Evolutionary conservation across 2,329 filamentous ascomycete genomes (phyloP), one percentile per base, ranked within the genome.

Genomic region (Colletotrichum coccodes): DNA sequence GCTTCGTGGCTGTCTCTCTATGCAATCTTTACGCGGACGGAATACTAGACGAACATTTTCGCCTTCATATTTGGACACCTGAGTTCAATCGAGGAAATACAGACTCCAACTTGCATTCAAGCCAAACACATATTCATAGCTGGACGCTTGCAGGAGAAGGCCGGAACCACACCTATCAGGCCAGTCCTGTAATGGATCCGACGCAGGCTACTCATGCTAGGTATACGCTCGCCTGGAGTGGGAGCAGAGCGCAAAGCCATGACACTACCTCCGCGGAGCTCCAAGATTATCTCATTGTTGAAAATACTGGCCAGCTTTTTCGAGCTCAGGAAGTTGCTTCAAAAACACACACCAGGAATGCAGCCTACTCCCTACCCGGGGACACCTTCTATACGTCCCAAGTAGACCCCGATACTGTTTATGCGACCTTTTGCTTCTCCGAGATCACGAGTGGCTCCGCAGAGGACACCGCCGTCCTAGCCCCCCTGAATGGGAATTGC

Each of bases 401-500:
- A 4, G 76, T 80, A 4, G 60, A 69, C 4, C 73, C 76, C 0
- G 69, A 77, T 11, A 57, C 34, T 4, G 57, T 80, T 2, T 76
- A 79, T 52, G 76, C 79, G 1, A 78, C 78, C 2, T 49, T 81
- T 9, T 77, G 77, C 71, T 74, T 77, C 59, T 81, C 80, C 56
- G 79, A 81, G 65, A 71, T 76, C 4, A 53, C 44, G 8, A 74
- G 75, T 3, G 79, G 78, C 12, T 79, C 76, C 57, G 60, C 69
- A 5, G 52, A 72, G 47, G 73, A 76, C 59, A 76, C 75, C 1
- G 64, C 64, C 9, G 75, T 79, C 2, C 70, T 80, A 4, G 76
- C 77, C 0, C 77, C 78, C 23, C 70, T 61, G 38, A 70, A 74
- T 34, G 72, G 60, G 9, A 61, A 71, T 12, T 67, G 60, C 0